Base-by-base conservation (phyloP, 202 grass and related monocot genomes). In the Eragrostis tef region DNA sequence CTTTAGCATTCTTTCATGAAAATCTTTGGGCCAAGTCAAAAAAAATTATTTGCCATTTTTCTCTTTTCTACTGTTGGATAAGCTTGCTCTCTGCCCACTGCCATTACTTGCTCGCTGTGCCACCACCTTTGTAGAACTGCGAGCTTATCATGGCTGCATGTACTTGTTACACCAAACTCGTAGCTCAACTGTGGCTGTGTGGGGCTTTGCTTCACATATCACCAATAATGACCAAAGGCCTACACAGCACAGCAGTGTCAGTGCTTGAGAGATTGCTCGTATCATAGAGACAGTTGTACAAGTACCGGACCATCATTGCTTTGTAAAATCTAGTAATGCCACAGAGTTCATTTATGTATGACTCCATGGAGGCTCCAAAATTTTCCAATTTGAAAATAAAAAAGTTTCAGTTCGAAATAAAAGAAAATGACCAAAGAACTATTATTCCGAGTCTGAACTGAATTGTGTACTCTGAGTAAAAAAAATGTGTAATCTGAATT, bases 1-100 rank as follows among this genome's bases (percentile, higher is more conserved):
- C 83, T 86, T 86, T 86, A 82, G 61, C 88, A 48, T 27, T 49
- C 74, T 89, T 89, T 77, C 51, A 79, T 62, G 79, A 83, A 86
- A 86, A 86, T 74, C 79, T 66, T 82, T 81, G 73, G 73, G 13
- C 48, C 64, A 78, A 58, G 66, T 26, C 25, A 72, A 26, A 71
- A 64, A 47, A 54, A 27, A 85, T 7, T 31, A 41, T 50, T 64
- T 57, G 41, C 11, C 57, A 19, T 10, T 8, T 9, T 31, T 4
- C 71, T 85, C 48, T 10, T 83, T 59, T 22, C 54, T 19, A 59
- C 49, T 79, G 11, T 2, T 54, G 13, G 73, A 86, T 79, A 83
- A 69, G 43, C 42, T 86, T 82, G 79, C 61, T 1, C 19, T 59
- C 24, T 54, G 51, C 20, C 43, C 13, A 51, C 29, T 67, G 58